Conservation (phyloP, 495 filamentous ascomycete genomes). For the Staphylotrichum longicolle region DNA sequence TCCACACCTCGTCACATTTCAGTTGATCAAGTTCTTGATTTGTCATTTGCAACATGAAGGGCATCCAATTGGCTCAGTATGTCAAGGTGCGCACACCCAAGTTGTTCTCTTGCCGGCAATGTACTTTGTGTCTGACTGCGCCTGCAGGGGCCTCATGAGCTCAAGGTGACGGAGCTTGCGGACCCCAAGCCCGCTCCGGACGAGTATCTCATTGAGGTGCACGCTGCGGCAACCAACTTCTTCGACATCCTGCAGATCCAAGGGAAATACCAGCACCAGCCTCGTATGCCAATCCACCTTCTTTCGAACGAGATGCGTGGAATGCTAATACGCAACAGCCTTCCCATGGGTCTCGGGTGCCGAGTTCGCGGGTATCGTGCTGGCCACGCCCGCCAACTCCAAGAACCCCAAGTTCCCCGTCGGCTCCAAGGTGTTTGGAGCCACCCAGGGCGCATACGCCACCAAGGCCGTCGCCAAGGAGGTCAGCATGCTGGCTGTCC, state of each 20-base stretch:
- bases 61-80: constrained; percentile 78
- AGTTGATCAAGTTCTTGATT: no score
- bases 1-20: no score
- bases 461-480: constrained; percentile 69
- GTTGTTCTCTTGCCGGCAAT: no score
- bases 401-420: constrained; percentile 55
- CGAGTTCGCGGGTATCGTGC: constrained; percentile 80
- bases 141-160: constrained; percentile 69
- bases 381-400: constrained; percentile 56
- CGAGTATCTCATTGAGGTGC: constrained; percentile 86
- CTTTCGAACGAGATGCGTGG: not conserved
- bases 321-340: constrained; percentile 28
- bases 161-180: constrained; percentile 69
- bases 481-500: constrained; percentile 65
- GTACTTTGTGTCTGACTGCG: not conserved
- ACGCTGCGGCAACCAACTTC: constrained; percentile 89
- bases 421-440: constrained; percentile 84
- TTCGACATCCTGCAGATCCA: constrained; percentile 91
- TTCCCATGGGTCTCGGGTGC: constrained; percentile 85
- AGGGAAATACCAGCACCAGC: constrained; percentile 68
- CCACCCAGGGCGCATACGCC: constrained; percentile 81
- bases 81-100: constrained; percentile 56
- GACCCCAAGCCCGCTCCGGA: constrained; percentile 64
- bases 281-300: constrained; percentile 34
- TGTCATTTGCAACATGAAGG: constrained; percentile 59